Base-by-base conservation (phyloP, 1,284 basidiomycete species). In the Coriolopsis trogii region DNA sequence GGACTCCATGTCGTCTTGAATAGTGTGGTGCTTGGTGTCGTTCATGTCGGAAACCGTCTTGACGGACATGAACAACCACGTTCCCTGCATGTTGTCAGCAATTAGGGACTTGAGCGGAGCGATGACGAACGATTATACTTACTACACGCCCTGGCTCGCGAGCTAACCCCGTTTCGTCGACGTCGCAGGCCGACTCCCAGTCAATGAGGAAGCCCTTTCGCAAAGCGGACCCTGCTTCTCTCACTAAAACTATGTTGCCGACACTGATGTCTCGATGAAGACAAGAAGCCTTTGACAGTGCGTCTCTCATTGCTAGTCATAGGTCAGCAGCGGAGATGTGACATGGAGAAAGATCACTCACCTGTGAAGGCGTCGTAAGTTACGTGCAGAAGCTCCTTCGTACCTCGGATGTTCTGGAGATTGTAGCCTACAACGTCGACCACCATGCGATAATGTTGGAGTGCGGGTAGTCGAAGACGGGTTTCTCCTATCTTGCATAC, bases 1-100 rank as follows among this genome's bases (percentile, higher is more conserved):
- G 2, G 56, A 54, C 24, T 55, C 56, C 53, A 58, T 49, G 25
- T 58, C 56, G 39, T 57, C 51, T 21, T 31, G 16, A 21, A 57
- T 29, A 0, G 26, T 41, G 21, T 53, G 55, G 4, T 46, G 41
- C 6, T 38, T 8, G 1, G n/a, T 37, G 7, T 15, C 31, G 3
- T 40, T 15, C 1, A 13, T 3, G 1, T n/a, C 15, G 15, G 9
- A 7, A 26, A 42, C 36, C 24, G 49, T 15, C 6, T 33, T 28
- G 30, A 37, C 39, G 1, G 54, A 56, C 29, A 46, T 42, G 36
- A 49, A 56, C 12, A 23, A 29, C 49, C 50, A 56, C 1, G 54
- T 56, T 4, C 50, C 54, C 54, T 56, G 10, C 13, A 24, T 5
- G 31, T 10, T 2, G n/a, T 6, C 24, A 36, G 16, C 4, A 26